Percentiles rank a stretch among this genome's conserved stretches.
Conservation (phyloP, 2,329 filamentous ascomycete genomes). For the Cladosporium sp. region DNA sequence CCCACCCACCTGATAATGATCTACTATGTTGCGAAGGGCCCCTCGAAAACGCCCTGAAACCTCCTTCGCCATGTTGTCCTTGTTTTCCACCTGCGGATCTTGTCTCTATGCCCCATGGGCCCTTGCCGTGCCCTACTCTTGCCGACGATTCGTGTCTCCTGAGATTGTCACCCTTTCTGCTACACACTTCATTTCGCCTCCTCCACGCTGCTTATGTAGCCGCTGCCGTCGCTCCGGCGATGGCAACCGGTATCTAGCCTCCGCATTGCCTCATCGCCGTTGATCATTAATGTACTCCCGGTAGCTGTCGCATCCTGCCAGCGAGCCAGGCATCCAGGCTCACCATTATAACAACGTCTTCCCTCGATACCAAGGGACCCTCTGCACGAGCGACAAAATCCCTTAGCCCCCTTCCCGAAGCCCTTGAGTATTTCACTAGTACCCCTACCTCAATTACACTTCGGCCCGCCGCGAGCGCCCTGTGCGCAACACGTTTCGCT, state of each 20-base stretch:
- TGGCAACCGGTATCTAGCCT: too few species aligned
- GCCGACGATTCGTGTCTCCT: not conserved
- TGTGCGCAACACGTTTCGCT: slow-evolving; percentile 3
- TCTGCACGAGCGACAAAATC: too few species aligned
- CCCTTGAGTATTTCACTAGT: too few species aligned
- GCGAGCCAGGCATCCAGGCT: too few species aligned
- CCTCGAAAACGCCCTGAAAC: slow-evolving; percentile 11
- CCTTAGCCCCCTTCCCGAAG: too few species aligned
- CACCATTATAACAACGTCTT: too few species aligned
- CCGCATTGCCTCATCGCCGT: too few species aligned
- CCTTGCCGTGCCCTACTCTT: not conserved
- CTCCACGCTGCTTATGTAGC: not conserved
- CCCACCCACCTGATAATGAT: not conserved
- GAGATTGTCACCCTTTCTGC: too few species aligned
- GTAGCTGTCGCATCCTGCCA: too few species aligned
- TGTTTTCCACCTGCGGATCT: slow-evolving; percentile 6
- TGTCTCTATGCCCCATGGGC: not conserved
- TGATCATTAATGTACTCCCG: too few species aligned
- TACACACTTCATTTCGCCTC: not conserved
- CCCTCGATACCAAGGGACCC: too few species aligned
- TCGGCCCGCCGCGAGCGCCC: not conserved
- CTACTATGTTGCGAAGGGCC: slow-evolving; percentile 2
- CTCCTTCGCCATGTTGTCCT: not conserved
- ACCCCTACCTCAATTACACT: too few species aligned
- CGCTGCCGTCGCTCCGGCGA: not conserved